Evolutionary conservation across 768 basidiomycete species (phyloP).

Genomic region (Naganishia friedmannii): DNA sequence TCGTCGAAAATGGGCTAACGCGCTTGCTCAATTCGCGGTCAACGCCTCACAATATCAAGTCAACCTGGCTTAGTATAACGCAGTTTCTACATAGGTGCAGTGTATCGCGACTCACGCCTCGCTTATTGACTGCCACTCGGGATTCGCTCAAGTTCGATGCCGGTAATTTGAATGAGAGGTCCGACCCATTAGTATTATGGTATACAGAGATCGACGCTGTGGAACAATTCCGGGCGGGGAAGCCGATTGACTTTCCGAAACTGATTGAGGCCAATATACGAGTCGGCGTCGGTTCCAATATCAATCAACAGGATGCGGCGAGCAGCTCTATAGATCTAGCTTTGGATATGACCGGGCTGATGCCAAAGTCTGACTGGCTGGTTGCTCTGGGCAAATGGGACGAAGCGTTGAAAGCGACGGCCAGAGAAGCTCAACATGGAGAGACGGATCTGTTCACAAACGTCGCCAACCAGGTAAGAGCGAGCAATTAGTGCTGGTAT

Average conservation of each 20-base stretch:
- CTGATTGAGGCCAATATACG: constrained; percentile 29
- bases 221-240: constrained; percentile 6
- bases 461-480: constrained; percentile 10
- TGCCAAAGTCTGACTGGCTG: constrained; percentile 27
- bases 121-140: constrained; percentile 8
- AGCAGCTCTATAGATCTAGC: constrained; percentile 22
- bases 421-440: background rate
- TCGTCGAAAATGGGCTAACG: background rate
- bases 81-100: constrained; percentile 14
- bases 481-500: too few relatives aligned
- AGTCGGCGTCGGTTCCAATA: constrained; percentile 27
- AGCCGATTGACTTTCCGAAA: background rate
- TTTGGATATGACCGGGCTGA: constrained; percentile 8
- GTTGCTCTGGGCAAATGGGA: constrained; percentile 28
- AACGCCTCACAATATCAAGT: constrained; percentile 11
- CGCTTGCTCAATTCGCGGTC: background rate
- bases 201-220: constrained; percentile 22
- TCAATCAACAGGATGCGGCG: constrained; percentile 29
- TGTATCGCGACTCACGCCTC: constrained; percentile 8
- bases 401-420: constrained; percentile 22
- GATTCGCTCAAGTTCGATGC: background rate
- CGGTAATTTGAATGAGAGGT: constrained; percentile 1
- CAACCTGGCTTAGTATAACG: constrained; percentile 10
- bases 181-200: constrained; percentile 16
- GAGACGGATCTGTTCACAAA: background rate